Evolutionary conservation across 2,329 filamentous ascomycete genomes (phyloP).

Genomic region (Sporothrix globosa): DNA sequence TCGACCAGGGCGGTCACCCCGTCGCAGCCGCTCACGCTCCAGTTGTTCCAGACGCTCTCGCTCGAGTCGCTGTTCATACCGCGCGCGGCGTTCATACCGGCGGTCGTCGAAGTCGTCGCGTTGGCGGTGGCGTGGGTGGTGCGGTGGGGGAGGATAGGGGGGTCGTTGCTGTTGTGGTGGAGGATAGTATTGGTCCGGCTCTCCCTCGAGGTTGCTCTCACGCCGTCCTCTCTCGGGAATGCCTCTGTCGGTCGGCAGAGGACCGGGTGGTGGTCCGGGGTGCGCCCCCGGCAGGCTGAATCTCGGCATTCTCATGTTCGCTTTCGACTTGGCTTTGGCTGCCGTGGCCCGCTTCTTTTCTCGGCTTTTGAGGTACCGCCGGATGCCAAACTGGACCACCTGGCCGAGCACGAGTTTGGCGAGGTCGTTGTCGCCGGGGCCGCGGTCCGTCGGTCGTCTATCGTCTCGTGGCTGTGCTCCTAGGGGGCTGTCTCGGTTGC

Average conservation of each 20-base stretch:
- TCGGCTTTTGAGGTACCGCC: conserved; percentile 26
- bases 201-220: not conserved
- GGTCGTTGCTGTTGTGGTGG: no score
- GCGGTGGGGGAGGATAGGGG: not conserved
- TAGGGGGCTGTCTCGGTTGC: not conserved
- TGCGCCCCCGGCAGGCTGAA: not conserved
- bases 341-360: not conserved
- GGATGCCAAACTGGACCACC: conserved; percentile 29
- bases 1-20: not conserved
- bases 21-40: not conserved
- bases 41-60: not conserved
- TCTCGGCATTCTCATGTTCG: not conserved
- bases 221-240: not conserved
- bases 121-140: not conserved
- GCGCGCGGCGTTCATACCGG: not conserved
- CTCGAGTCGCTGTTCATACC: conserved; percentile 6
- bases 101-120: not conserved
- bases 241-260: not conserved
- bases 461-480: not conserved
- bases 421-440: conserved; percentile 26
- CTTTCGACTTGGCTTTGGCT: not conserved
- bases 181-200: not conserved
- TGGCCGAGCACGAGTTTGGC: conserved; percentile 31
- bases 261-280: not conserved
- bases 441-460: no score